These are phyloP conservation scores for Hygrocybe punicea DNA, from an alignment of 768 basidiomycete genomes.

Conservation along the genomic window DNA sequence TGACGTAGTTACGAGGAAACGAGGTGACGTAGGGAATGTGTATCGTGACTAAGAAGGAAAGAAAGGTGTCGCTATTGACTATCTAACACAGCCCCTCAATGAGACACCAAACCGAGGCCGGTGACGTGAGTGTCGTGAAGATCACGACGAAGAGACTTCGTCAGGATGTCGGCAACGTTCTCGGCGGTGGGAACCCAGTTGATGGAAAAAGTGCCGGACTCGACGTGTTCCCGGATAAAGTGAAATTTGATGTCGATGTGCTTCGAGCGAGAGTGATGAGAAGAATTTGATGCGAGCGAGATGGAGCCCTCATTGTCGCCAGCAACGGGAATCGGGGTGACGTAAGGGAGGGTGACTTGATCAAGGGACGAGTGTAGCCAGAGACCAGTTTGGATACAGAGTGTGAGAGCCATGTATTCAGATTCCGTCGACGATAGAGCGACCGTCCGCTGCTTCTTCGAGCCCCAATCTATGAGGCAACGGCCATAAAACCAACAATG, in stretches of 20 bases:
- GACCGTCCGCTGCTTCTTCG: constrained; percentile 5
- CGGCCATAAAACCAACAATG: constrained; percentile 34
- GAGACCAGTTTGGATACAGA: not conserved
- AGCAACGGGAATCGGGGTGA: constrained; percentile 38
- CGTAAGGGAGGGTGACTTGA: constrained; percentile 20
- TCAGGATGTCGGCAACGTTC: constrained; percentile 41
- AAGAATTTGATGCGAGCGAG: constrained; percentile 8
- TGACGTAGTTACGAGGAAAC: not conserved
- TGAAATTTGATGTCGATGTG: constrained; percentile 38
- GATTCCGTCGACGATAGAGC: constrained; percentile 1
- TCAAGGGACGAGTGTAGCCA: constrained; percentile 29
- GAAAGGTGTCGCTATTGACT: not conserved
- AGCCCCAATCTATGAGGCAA: constrained; percentile 32
- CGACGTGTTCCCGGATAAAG: constrained; percentile 34
- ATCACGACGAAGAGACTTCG: constrained; percentile 29
- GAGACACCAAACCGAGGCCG: constrained; percentile 6
- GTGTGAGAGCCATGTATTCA: constrained; percentile 2
- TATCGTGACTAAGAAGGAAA: not conserved
- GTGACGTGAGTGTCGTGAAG: not conserved
- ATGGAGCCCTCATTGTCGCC: constrained; percentile 24
- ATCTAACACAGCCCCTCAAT: constrained; percentile 10
- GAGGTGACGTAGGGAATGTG: not conserved
- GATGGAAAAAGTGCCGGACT: constrained; percentile 18
- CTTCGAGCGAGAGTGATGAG: constrained; percentile 29
- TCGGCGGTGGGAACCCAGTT: constrained; percentile 30